These are phyloP conservation scores for Acrodontium crateriforme DNA, from an alignment of 2,329 filamentous ascomycete genomes.

Conservation along the genomic window DNA sequence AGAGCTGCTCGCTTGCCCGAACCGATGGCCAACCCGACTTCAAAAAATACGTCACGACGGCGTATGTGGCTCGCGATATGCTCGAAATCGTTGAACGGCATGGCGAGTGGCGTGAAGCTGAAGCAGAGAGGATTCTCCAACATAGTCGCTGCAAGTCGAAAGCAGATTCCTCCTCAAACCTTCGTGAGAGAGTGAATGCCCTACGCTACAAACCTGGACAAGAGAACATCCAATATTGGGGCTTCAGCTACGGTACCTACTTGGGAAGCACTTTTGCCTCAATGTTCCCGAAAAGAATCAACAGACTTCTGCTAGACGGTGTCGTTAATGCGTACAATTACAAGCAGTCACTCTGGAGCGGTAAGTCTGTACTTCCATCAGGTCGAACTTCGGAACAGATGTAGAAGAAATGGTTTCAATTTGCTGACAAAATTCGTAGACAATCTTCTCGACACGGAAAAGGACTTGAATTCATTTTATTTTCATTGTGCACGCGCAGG, in stretches of 20 bases:
- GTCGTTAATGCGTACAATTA: constrained; percentile 31
- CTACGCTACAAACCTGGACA: constrained; percentile 14
- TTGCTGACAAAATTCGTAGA: too few relatives aligned
- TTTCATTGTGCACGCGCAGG: constrained; percentile 30
- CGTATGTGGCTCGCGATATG: constrained; percentile 36
- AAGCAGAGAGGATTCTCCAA: constrained; percentile 9
- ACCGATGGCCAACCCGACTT: constrained; percentile 22
- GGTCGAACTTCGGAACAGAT: too few relatives aligned
- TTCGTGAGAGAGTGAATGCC: constrained; percentile 1
- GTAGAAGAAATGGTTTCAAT: too few relatives aligned
- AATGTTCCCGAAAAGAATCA: constrained; percentile 27
- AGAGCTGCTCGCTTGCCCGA: constrained; percentile 14
- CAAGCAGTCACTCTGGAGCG: constrained; percentile 20
- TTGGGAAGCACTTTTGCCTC: constrained; percentile 28
- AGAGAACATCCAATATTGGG: constrained; percentile 23
- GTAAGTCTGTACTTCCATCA: too few relatives aligned
- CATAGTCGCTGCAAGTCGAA: neutral
- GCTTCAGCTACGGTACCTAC: constrained; percentile 36
- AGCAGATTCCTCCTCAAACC: neutral
- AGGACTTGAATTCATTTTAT: constrained; percentile 30
- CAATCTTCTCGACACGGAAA: constrained; percentile 32
- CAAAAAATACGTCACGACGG: constrained; percentile 32
- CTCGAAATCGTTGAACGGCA: constrained; percentile 33
- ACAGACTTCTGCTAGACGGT: constrained; percentile 31
- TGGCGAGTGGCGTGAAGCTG: constrained; percentile 18